Evolutionary conservation across 179 eudicot genomes (phyloP), one percentile per base, ranked within the genome.

Genomic region (Silene coronaria): DNA sequence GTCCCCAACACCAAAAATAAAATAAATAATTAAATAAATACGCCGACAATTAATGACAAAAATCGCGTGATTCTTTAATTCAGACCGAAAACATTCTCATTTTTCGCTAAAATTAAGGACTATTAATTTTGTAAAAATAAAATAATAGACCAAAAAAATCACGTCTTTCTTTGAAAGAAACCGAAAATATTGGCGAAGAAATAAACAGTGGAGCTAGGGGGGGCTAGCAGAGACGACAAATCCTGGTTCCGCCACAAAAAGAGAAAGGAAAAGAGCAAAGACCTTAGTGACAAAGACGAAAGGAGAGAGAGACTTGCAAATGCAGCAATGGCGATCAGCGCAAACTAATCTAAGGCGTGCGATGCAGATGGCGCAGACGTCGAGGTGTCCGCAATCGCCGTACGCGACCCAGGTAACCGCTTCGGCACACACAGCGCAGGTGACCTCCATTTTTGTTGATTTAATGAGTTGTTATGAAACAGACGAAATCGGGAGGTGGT

Each of bases 291-390:
- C 85, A 67, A 93, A 91, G 79, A 91, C 87, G 64, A 64, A 10
- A 48, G 76, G 21, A 67, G 88, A 87, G 42, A 79, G 86, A 45
- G 89, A 80, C 81, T 93, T 85, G 89, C 98, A 91, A 62, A 93
- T 90, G 78, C 98, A 93, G 79, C 98, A 93, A 27, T 88, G 88
- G 62, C 82, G 91, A 84, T 91, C 93, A 30, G 82, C 27, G 78
- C 97, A 91, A 71, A 93, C 90, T 82, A 88, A 90, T n/a, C 98
- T 89, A 68, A 93, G 91, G 34, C 98, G 94, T 70, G 89, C 89
- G 63, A 93, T 91, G 82, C 98, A 93, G 28, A 86, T 81, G 26
- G 93, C 89, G 79, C 97, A 93, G 0, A 93, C 98, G 38, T 93
- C 97, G 22, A 82, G 84, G 88, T 93, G 97, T n/a, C 97, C 97